phyloP scores from a whole-genome alignment of 2,329 filamentous ascomycete genomes.

The Colletotrichum lini region DNA sequence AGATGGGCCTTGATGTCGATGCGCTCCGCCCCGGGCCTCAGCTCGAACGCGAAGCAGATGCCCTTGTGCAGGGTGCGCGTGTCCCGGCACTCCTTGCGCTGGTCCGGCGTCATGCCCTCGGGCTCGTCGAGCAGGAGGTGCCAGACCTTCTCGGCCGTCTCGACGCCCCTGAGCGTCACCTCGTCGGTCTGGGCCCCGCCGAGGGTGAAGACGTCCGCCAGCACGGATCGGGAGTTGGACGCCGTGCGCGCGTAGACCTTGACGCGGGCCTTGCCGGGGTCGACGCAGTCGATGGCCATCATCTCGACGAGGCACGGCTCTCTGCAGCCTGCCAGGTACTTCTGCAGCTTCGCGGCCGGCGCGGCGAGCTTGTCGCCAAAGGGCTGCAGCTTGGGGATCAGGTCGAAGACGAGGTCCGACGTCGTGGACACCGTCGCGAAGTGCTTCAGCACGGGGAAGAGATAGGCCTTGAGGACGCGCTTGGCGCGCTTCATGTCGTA shows the following conservation, averaged over 20 bases:
- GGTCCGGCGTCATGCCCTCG: conserved; percentile 31
- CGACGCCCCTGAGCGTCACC: conserved; percentile 43
- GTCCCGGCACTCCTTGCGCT: conserved; percentile 39
- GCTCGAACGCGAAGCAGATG: conserved; percentile 46
- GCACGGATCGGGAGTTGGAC: conserved; percentile 42
- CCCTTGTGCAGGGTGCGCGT: conserved; percentile 41
- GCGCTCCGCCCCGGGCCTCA: conserved; percentile 42
- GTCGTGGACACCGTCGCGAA: conserved; percentile 43
- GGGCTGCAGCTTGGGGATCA: conserved; percentile 43
- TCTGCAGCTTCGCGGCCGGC: conserved; percentile 40
- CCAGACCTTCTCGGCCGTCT: conserved; percentile 44
- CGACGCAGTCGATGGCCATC: conserved; percentile 46
- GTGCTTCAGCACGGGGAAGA: conserved; percentile 45
- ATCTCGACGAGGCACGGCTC: conserved; percentile 44
- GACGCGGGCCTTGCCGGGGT: conserved; percentile 44
- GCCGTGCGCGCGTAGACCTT: conserved; percentile 46
- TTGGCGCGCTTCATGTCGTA: conserved; percentile 44
- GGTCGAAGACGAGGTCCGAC: conserved; percentile 43
- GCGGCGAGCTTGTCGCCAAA: conserved; percentile 34
- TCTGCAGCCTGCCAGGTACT: conserved; percentile 38
- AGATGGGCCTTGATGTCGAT: conserved; percentile 34
- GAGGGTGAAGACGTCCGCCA: conserved; percentile 45
- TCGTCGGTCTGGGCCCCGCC: conserved; percentile 45
- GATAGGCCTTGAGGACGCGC: conserved; percentile 45
- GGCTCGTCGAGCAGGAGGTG: conserved; percentile 46